phyloP scores from a whole-genome alignment of 768 basidiomycete species.

The Lentinula detonsa region DNA sequence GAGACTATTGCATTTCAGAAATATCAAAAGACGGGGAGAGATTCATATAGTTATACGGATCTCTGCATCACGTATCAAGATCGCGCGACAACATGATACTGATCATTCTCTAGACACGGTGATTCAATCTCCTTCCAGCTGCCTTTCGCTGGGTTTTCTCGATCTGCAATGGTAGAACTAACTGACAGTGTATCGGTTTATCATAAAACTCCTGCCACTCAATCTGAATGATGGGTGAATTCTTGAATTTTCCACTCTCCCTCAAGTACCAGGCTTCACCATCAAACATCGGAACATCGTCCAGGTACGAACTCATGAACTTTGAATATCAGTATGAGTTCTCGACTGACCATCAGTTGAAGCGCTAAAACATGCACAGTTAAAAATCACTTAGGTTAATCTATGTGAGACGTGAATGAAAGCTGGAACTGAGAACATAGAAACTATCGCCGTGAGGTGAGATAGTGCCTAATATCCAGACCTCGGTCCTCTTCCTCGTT shows the following conservation, averaged over 20 bases:
- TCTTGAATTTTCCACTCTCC: background rate
- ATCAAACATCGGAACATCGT: too few relatives aligned
- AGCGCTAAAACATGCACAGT: background rate
- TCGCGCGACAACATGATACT: slow-evolving; percentile 1
- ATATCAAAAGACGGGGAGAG: background rate
- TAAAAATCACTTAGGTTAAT: too few relatives aligned
- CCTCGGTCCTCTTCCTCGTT: background rate
- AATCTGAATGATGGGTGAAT: background rate
- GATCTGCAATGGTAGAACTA: background rate
- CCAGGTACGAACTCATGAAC: too few relatives aligned
- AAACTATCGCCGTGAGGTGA: background rate
- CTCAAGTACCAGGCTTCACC: too few relatives aligned
- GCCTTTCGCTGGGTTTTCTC: background rate
- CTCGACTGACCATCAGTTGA: background rate
- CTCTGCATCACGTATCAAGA: slow-evolving; percentile 1
- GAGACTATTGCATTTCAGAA: background rate
- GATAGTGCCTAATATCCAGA: background rate
- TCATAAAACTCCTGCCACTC: background rate
- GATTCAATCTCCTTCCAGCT: background rate
- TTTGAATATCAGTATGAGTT: too few relatives aligned
- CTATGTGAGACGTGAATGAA: background rate
- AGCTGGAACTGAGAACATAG: background rate
- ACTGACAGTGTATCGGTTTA: background rate
- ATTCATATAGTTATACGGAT: background rate
- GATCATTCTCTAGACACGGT: background rate